Evolutionary conservation across 352 stramenopile genomes (phyloP).

Genomic region (Pythium grandisporangium): DNA sequence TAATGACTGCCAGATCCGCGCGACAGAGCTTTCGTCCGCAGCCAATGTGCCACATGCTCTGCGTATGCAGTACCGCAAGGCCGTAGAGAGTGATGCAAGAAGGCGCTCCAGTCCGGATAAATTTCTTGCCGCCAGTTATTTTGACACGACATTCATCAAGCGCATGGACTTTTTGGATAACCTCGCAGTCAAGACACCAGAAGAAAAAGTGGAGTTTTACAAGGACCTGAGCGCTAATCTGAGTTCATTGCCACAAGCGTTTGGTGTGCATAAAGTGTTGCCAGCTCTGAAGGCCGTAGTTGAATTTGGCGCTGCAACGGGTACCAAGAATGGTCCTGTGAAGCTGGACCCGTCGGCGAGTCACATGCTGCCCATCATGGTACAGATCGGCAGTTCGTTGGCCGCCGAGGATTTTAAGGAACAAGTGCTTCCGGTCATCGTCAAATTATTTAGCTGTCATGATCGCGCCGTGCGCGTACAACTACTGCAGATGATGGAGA

Average conservation of each 20-base stretch:
- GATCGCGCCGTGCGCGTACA: constrained; percentile 86
- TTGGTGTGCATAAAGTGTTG: constrained; percentile 83
- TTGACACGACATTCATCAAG: constrained; percentile 90
- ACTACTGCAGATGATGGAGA: constrained; percentile 89
- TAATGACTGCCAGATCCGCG: constrained; percentile 56
- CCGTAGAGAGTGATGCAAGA: constrained; percentile 54
- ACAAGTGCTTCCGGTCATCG: constrained; percentile 82
- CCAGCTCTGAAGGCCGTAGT: constrained; percentile 77
- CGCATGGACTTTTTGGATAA: constrained; percentile 93
- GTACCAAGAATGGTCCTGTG: constrained; percentile 43
- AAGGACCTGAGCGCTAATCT: constrained; percentile 85
- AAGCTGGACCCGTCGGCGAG: constrained; percentile 80
- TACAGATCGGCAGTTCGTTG: constrained; percentile 77
- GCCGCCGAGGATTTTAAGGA: constrained; percentile 77
- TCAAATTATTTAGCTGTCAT: constrained; percentile 89
- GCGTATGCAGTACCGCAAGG: constrained; percentile 68
- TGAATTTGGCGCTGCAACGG: constrained; percentile 58
- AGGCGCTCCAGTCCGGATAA: constrained; percentile 79
- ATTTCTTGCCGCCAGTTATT: constrained; percentile 84
- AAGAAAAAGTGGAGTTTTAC: constrained; percentile 93
- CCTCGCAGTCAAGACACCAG: constrained; percentile 86
- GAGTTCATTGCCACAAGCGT: constrained; percentile 47
- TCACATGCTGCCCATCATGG: constrained; percentile 83
- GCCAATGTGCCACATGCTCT: constrained; percentile 62
- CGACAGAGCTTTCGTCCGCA: constrained; percentile 40